Base-by-base conservation (phyloP, 2,329 filamentous ascomycete species). In the Cadophora gregata region DNA sequence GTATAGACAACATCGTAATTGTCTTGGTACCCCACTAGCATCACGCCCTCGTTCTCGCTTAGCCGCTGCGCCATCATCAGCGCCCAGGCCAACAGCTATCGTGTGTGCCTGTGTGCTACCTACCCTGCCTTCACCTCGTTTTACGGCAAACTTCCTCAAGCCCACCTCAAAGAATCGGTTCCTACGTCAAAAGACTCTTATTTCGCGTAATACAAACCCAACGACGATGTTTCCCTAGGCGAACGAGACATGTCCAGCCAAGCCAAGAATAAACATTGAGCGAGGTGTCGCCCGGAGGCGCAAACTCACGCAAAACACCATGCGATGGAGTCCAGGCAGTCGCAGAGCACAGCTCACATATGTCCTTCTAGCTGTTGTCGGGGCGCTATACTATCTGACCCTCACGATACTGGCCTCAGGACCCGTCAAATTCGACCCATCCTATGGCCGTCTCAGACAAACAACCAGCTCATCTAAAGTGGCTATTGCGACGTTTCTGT, bases 401-500 rank as follows among this genome's bases (percentile, higher is more conserved):
- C 14, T 51, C 31, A 38, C 19, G n/a, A 25, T 33, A 24, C 31
- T 25, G 19, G 19, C 19, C 16, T 21, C 36, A 7, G 5, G 27
- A 53, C 47, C 59, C 10, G 16, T 38, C 9, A 51, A 38, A 62
- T 51, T 33, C 21, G 29, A 51, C 10, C 59, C 59, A 4, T 10
- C 5, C 7, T 51, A 62, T 16, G 59, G 59, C 8, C 12, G 25
- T 27, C 59, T 62, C 31, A 33, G 31, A 25, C 3, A 24, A 19
- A 51, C 45, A 7, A 25, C 27, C n/a, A 25, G 31, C 21, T 38
- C 59, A 14, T 68, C 66, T 14, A 63, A 60, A 25, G 51, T 65
- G 0, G 78, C 78, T 4, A 77, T 79, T 53, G 79, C 78, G 12
- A 81, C 79, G 9, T 80, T 81, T 66, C 76, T 81, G 10, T 76